These are phyloP conservation scores for Lichtheimia corymbifera DNA, from an alignment of 371 early-diverging fungal genomes.

Conservation along the genomic window DNA sequence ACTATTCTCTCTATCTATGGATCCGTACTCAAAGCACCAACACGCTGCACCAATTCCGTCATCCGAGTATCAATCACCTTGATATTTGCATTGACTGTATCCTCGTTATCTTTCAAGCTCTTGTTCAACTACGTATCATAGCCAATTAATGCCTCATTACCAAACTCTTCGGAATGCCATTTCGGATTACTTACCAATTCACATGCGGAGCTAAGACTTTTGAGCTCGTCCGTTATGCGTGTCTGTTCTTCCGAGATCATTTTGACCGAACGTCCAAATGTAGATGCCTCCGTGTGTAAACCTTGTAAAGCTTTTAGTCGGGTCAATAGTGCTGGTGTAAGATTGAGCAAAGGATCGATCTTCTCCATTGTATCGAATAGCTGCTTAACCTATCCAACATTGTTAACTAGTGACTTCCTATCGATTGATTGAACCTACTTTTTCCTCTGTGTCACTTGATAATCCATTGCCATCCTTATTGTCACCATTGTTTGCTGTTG, in stretches of 20 bases:
- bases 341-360: constrained; percentile 76
- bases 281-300: constrained; percentile 82
- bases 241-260: constrained; percentile 74
- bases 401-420: background rate
- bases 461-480: constrained; percentile 15
- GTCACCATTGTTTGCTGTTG: constrained; percentile 17
- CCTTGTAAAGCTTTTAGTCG: constrained; percentile 79
- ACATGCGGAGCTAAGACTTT: constrained; percentile 63
- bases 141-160: background rate
- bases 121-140: constrained; percentile 49
- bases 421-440: constrained; percentile 14
- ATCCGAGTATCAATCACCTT: constrained; percentile 68
- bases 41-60: constrained; percentile 63
- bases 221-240: constrained; percentile 69
- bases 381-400: constrained; percentile 55
- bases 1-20: constrained; percentile 3
- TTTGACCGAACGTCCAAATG: constrained; percentile 74
- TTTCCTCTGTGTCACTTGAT: constrained; percentile 29
- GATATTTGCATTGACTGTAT: constrained; percentile 65
- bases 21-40: constrained; percentile 28
- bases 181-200: constrained; percentile 31
- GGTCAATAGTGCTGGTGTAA: constrained; percentile 79
- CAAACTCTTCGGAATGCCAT: background rate
- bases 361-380: constrained; percentile 73
- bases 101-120: constrained; percentile 69